Evolutionary conservation across 345 rosid genomes (phyloP), one percentile per base, ranked within the genome.

Genomic region (Sapria himalayana): DNA sequence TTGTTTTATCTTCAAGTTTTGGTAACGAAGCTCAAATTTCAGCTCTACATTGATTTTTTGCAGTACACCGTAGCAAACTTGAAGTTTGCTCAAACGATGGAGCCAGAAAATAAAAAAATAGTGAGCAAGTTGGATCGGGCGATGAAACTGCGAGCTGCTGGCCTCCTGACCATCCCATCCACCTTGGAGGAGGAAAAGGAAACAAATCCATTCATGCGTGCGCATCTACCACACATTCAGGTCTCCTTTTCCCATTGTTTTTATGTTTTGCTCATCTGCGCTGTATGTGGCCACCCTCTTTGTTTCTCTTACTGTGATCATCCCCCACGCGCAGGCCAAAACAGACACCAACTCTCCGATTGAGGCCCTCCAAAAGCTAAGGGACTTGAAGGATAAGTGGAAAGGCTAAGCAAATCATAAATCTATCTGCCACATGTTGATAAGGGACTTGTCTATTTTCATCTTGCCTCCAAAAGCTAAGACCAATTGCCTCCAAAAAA

Each of bases 61-160:
- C 61, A 81, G 97, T 86, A 81, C 61, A 78, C 97, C 0, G 70
- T 76, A 58, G 82, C 81, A 74, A 86, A 81, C 80, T 57, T 86
- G 74, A 78, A 70, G 54, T 86, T 86, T 51, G 94, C 82, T 15
- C 37, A 48, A 16, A 68, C 85, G 15, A 76, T 78, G 11, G 98
- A 86, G 40, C 91, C 85, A 52, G 63, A 69, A 42, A 86, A 74
- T 29, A 67, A 20, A 22, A 74, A 73, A 59, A 62, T 67, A 59
- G 72, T 65, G 47, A 70, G 78, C 46, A 81, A 82, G 63, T 48
- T 89, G 16, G 45, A 66, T 34, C 76, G 93, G 98, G 93, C 98
- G 33, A 73, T 69, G 51, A 54, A 69, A 34, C 93, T 74, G 59
- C 74, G 59, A 45, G 57, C 63, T 52, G 70, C 71, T 56, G 72